Base-by-base conservation (phyloP, 78 protist species). In the Mantamonas sphyraenae region DNA sequence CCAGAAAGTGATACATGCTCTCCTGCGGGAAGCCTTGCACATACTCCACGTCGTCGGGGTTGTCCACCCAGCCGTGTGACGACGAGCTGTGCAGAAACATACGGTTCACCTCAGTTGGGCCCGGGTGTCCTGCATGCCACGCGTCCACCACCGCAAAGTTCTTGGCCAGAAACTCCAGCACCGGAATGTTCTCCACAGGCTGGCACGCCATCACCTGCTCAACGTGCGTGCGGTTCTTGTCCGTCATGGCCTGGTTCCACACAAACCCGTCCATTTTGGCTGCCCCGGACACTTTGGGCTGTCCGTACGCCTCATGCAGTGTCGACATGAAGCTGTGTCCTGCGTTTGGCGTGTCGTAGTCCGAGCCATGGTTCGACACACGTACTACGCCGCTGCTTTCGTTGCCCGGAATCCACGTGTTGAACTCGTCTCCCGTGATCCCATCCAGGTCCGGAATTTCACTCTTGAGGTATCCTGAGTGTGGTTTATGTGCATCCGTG, bases 101-200 rank as follows among this genome's bases (percentile, higher is more conserved):
- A 2, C 77, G 64, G 56, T 78, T 78, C 26, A 61, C 57, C 68
- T 26, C 2, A 31, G 77, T 62, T 20, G 73, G 56, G 37, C 12
- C 64, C 60, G n/a, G 83, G 83, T 16, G 59, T 34, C 3, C 67
- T 12, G 74, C 34, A 40, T 12, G 59, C 30, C 22, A 59, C 14
- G 7, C 9, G 55, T 77, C 67, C 43, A 73, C 62, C 42, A 79
- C 50, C 31, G 62, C 74, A 24, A 76, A 79, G 73, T n/a, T n/a
- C n/a, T n/a, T n/a, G n/a, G n/a, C 70, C 10, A 74, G 60, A 34
- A 57, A 47, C 1, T 16, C 0, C 71, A 66, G 30, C 42, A 74
- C 53, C 2, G 79, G 79, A 5, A 74, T 16, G 53, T 45, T 57
- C 55, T 62, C 79, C 20, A 61, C 64, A 3, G 59, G 0, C 39